Conservation (phyloP, 192 early-diverging fungal species). For the Entomortierella beljakovae region DNA sequence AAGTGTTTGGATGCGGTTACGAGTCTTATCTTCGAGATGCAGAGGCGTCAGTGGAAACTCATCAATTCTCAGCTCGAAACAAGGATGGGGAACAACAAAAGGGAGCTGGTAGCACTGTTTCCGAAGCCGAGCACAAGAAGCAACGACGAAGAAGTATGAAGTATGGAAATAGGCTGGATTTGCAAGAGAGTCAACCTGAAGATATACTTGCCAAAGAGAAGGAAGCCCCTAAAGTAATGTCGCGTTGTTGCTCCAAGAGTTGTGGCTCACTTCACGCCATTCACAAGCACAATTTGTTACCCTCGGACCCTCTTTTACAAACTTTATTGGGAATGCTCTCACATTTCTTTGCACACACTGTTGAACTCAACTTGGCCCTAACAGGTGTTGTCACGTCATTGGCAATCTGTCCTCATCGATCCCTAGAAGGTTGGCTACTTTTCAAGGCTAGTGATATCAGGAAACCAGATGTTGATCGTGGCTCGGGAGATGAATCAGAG, state of each 20-base stretch:
- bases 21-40: constrained; percentile 67
- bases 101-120: constrained; percentile 7
- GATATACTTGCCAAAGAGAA: constrained; percentile 6
- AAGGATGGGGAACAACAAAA: constrained; percentile 27
- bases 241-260: constrained; percentile 13
- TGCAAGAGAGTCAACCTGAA: constrained; percentile 12
- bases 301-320: constrained; percentile 73
- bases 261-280: background rate
- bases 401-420: constrained; percentile 77
- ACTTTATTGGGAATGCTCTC: constrained; percentile 72
- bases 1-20: constrained; percentile 64
- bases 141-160: constrained; percentile 61
- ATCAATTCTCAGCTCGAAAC: constrained; percentile 56
- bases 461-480: constrained; percentile 18
- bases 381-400: constrained; percentile 91
- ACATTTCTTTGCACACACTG: constrained; percentile 88
- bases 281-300: constrained; percentile 60
- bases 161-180: constrained; percentile 58
- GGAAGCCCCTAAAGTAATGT: constrained; percentile 13
- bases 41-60: constrained; percentile 57
- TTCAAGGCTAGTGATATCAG: constrained; percentile 62
- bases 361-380: constrained; percentile 89
- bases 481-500: constrained; percentile 51
- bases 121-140: constrained; percentile 46
- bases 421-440: constrained; percentile 79